Evolutionary conservation across 129 eudicot species (phyloP).

Genomic region (Rutidosis leptorrhynchoides): DNA sequence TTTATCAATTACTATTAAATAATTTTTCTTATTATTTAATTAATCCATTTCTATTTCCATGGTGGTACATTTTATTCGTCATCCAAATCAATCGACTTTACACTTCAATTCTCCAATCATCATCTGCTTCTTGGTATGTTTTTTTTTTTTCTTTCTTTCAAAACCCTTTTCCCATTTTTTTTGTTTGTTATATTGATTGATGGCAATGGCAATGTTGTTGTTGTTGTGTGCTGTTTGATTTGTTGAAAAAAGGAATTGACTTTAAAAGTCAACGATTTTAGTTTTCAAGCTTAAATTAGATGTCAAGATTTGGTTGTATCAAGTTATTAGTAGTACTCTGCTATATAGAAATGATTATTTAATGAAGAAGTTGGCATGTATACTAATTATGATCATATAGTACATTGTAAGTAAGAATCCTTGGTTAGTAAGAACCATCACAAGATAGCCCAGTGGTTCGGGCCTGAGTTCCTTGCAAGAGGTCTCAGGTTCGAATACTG

Average conservation of each 20-base stretch:
- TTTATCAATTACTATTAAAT: too few relatives aligned
- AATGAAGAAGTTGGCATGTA: background rate
- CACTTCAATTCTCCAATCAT: conserved; percentile 1
- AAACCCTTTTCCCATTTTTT: background rate
- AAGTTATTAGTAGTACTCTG: background rate
- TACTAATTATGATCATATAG: background rate
- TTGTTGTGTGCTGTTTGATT: conserved; percentile 8
- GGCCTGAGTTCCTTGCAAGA: too few relatives aligned
- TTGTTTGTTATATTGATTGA: background rate
- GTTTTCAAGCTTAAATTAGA: conserved; percentile 16
- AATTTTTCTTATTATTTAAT: background rate
- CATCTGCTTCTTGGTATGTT: conserved; percentile 13
- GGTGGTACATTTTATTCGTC: conserved; percentile 9
- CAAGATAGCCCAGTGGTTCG: too few relatives aligned
- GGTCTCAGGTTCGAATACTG: too few relatives aligned
- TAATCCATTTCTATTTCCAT: background rate
- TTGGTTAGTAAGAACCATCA: too few relatives aligned
- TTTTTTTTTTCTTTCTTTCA: background rate
- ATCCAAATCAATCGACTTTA: conserved; percentile 19
- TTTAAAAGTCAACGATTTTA: conserved; percentile 17
- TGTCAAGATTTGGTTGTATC: background rate
- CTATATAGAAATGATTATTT: background rate
- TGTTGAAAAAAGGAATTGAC: background rate
- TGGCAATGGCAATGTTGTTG: conserved; percentile 13
- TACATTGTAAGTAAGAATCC: background rate